phyloP scores from a whole-genome alignment of 768 basidiomycete species.

The Lentinula lateritia region DNA sequence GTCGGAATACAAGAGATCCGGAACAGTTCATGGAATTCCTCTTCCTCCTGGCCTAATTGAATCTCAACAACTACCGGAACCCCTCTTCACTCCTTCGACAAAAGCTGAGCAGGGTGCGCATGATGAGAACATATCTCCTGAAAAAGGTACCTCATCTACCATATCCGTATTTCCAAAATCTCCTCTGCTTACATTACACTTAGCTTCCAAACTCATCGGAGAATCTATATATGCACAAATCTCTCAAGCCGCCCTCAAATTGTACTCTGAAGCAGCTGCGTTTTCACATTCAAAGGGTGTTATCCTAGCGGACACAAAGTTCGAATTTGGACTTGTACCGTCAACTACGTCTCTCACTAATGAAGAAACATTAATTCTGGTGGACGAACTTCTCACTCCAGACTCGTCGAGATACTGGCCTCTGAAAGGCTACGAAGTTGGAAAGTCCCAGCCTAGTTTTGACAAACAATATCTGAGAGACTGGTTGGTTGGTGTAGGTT shows the following conservation, averaged over 20 bases:
- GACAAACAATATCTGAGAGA: constrained; percentile 97
- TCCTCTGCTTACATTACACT: not conserved
- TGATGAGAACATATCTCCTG: constrained; percentile 93
- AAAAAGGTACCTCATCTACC: constrained; percentile 45
- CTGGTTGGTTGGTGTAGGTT: constrained; percentile 73
- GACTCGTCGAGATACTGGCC: constrained; percentile 99
- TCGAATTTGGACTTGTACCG: constrained; percentile 88
- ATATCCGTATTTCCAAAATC: not conserved
- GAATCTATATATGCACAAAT: constrained; percentile 56
- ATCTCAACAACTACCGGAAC: constrained; percentile 73
- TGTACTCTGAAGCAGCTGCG: constrained; percentile 71
- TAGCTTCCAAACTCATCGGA: constrained; percentile 66
- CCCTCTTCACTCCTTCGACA: constrained; percentile 94
- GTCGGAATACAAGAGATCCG: constrained; percentile 84
- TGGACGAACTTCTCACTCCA: constrained; percentile 96
- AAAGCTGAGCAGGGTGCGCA: constrained; percentile 93
- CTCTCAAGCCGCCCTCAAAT: constrained; percentile 50
- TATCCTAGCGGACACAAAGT: constrained; percentile 97
- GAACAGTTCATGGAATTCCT: constrained; percentile 83
- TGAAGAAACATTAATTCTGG: constrained; percentile 60
- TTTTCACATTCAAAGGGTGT: constrained; percentile 73
- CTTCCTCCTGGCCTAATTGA: constrained; percentile 78
- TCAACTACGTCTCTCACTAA: constrained; percentile 20
- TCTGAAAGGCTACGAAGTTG: constrained; percentile 61
- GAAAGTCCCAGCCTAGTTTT: constrained; percentile 80